Conservation (phyloP, 176 grass and related monocot species). For the Miscanthus lutarioriparius region DNA sequence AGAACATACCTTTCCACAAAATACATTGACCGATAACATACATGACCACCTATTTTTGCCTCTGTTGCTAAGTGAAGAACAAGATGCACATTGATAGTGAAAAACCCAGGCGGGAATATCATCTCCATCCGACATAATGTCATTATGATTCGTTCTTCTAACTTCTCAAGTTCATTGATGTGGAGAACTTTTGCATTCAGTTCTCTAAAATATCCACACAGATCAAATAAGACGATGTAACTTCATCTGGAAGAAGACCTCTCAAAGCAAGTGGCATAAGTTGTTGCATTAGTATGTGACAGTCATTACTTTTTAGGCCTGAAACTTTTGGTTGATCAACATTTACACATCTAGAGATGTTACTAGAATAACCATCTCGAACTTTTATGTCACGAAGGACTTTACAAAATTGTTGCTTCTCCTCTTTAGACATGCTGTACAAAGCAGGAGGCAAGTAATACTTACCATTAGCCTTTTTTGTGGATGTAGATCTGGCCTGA, state of each 20-base stretch:
- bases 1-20: neutral
- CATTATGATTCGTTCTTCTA: neutral
- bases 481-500: neutral
- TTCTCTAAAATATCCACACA: conserved; percentile 13
- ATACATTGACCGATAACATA: neutral
- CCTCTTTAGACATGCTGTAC: neutral
- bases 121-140: neutral
- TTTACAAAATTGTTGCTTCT: neutral
- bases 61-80: neutral
- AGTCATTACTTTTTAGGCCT: neutral
- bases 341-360: conserved; percentile 8
- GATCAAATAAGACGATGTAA: neutral
- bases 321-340: neutral
- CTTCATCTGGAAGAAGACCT: neutral
- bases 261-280: neutral
- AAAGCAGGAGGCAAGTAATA: conserved; percentile 11
- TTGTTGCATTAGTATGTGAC: neutral
- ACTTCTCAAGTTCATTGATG: neutral
- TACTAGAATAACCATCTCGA: conserved; percentile 17
- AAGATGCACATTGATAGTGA: neutral
- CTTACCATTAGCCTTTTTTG: conserved; percentile 2
- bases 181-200: neutral
- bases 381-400: neutral
- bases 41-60: neutral
- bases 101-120: neutral